Base-by-base conservation (phyloP, 2,329 filamentous ascomycete genomes). In the Hypomyces rosellus region DNA sequence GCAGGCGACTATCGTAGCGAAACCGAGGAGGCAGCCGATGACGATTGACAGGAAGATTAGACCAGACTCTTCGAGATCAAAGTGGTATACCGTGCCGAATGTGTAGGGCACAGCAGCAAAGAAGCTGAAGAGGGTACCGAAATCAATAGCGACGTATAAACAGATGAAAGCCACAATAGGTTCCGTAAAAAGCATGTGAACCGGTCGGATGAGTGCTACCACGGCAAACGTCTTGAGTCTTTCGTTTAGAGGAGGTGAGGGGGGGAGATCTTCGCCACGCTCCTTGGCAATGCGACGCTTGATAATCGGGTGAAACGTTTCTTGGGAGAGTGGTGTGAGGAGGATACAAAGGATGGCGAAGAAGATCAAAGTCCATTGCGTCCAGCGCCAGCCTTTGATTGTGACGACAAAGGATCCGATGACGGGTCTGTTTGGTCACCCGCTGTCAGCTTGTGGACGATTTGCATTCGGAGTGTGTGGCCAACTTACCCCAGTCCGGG, bases 151-250 rank as follows among this genome's bases (percentile, higher is more conserved):
- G 0, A 74, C 69, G 56, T 80, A 80, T 0, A 80, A 58, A 39
- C 70, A 74, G 36, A 74, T 63, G 49, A 82, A 79, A 11, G 75
- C 74, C 2, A 85, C 76, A 36, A 86, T 83, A 2, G 82, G 82
- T 57, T 86, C 83, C 1, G 76, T 74, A 38, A 82, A 60, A 7
- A 86, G 69, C 72, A 87, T 82, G 41, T 74, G 71, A 1, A 82
- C 15, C 0, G 80, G 80, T 11, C 78, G 69, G 14, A 77, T 53
- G 1, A 80, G 61, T 2, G 73, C 71, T 1, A 72, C 63, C 0
- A 70, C 64, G 3, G 74, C 53, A 51, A 77, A 75, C 1, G 54
- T 15, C 16, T 55, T 57, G 22, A 70, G 41, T 3, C 59, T 63
- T 7, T 57, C 46, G 0, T 43, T 8, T 3, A 65, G 13, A 0